Conservation (phyloP, 768 basidiomycete species). For the Coprinellus micaceus region DNA sequence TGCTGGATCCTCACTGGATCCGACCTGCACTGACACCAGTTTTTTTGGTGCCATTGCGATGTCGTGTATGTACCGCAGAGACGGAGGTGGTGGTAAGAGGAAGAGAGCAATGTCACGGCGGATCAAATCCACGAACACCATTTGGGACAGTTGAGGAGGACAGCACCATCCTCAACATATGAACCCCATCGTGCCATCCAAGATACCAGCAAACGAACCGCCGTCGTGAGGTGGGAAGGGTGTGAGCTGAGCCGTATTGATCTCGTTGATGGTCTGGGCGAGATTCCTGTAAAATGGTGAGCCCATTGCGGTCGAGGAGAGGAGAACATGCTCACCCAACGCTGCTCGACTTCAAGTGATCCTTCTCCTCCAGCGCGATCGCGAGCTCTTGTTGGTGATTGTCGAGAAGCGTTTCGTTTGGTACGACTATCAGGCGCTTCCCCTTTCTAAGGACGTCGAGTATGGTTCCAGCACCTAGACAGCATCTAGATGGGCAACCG, state of each 20-base stretch:
- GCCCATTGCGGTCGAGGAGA: neutral
- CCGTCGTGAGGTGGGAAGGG: slow-evolving; percentile 71
- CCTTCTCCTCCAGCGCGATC: slow-evolving; percentile 51
- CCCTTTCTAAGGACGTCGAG: slow-evolving; percentile 75
- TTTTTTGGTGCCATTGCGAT: slow-evolving; percentile 26
- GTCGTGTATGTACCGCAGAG: neutral
- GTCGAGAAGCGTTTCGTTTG: slow-evolving; percentile 84
- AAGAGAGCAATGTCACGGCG: neutral
- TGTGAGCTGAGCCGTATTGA: slow-evolving; percentile 42
- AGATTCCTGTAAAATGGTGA: slow-evolving; percentile 43
- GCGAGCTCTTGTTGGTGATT: slow-evolving; percentile 94
- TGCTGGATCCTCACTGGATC: slow-evolving; percentile 41
- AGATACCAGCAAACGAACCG: slow-evolving; percentile 57
- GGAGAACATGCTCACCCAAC: slow-evolving; percentile 49
- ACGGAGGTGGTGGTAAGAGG: slow-evolving; percentile 11
- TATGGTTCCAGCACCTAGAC: slow-evolving; percentile 88
- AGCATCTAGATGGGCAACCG: neutral
- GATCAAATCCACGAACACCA: neutral
- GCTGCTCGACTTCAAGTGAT: slow-evolving; percentile 55
- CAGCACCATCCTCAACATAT: slow-evolving; percentile 21
- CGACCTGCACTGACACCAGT: slow-evolving; percentile 39
- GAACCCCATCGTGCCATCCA: slow-evolving; percentile 83
- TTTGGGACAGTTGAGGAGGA: neutral
- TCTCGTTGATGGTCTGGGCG: slow-evolving; percentile 46
- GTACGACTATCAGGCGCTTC: slow-evolving; percentile 82